Evolutionary conservation across 257 asterid genomes (phyloP).

Genomic region (Solanum habrochaites): DNA sequence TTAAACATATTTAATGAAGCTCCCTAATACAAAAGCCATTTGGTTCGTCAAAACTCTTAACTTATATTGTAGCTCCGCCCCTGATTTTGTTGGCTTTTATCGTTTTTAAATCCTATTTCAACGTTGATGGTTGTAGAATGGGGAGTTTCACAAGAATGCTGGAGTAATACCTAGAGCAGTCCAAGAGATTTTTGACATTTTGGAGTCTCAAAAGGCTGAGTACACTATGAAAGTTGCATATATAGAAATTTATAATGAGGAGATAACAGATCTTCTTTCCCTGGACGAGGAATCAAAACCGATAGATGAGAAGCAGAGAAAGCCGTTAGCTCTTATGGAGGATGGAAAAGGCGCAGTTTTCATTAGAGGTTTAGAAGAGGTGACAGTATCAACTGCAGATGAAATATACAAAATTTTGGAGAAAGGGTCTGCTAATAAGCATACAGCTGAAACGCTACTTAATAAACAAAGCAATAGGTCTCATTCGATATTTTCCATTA

Average conservation of each 20-base stretch:
- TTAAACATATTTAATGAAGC: neutral
- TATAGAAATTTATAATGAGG: conserved; percentile 59
- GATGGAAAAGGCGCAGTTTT: conserved; percentile 48
- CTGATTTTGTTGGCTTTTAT: neutral
- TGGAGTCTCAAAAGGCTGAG: conserved; percentile 34
- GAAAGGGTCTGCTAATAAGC: conserved; percentile 40
- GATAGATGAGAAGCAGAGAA: conserved; percentile 18
- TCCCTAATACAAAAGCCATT: neutral
- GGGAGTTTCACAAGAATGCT: conserved; percentile 22
- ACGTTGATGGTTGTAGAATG: conserved; percentile 15
- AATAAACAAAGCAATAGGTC: conserved; percentile 54
- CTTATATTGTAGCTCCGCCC: neutral
- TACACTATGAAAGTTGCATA: conserved; percentile 41
- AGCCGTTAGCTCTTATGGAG: conserved; percentile 38
- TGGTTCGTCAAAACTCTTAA: neutral
- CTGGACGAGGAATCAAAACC: conserved; percentile 17
- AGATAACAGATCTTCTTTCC: conserved; percentile 47
- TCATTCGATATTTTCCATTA: conserved; percentile 44
- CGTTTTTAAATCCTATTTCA: neutral
- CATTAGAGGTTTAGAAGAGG: conserved; percentile 45
- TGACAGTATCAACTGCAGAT: conserved; percentile 30
- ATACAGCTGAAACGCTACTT: conserved; percentile 34
- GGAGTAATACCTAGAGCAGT: conserved; percentile 56
- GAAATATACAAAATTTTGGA: conserved; percentile 32
- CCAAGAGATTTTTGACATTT: conserved; percentile 28